Percentiles rank a stretch among this genome's conserved stretches.
Conservation (phyloP, 2,329 filamentous ascomycete genomes). For the Colletotrichum falcatum region DNA sequence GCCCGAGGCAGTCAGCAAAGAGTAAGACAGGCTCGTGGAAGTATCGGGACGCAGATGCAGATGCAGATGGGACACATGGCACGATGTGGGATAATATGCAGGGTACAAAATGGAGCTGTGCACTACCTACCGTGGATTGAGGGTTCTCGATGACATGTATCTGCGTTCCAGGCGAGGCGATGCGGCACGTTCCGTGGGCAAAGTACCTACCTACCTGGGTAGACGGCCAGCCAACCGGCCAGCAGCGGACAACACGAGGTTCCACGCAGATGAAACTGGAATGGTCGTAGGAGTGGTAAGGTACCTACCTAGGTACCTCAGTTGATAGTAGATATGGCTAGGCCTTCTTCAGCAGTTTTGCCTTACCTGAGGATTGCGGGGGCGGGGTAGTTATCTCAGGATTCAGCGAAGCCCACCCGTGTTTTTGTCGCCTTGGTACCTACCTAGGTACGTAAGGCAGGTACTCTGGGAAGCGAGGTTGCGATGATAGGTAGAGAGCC, state of each 20-base stretch:
- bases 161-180: conserved; percentile 31
- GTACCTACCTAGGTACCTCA: neutral
- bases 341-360: conserved; percentile 6
- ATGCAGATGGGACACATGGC: conserved; percentile 4
- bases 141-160: conserved; percentile 31
- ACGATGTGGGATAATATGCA: conserved; percentile 25
- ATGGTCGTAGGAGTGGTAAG: conserved; percentile 25
- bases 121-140: conserved; percentile 29
- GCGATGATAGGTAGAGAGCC: neutral
- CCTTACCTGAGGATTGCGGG: conserved; percentile 20
- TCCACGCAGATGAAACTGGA: conserved; percentile 40
- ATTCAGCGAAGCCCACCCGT: neutral
- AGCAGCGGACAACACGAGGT: conserved; percentile 15
- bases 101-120: conserved; percentile 12
- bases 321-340: too few species aligned
- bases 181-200: conserved; percentile 26
- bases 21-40: neutral
- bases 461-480: neutral
- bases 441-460: neutral
- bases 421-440: neutral
- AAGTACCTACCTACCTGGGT: neutral
- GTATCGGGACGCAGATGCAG: neutral
- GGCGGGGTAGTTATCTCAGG: conserved; percentile 15
- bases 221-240: neutral
- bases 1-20: conserved; percentile 25